Conservation (phyloP, 2,329 filamentous ascomycete species). For the Diplodia intermedia region DNA sequence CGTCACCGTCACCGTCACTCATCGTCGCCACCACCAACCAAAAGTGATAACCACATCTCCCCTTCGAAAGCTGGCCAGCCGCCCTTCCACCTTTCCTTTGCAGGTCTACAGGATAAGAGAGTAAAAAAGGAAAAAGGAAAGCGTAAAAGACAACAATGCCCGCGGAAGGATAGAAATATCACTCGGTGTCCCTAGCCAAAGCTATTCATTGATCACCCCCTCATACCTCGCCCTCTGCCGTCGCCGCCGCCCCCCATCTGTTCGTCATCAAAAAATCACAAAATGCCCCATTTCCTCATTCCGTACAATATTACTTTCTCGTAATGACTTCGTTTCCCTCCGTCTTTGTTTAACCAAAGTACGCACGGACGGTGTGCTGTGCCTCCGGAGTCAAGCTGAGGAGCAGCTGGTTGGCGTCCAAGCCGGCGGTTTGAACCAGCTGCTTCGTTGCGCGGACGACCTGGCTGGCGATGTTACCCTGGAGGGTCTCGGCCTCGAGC, state of each 20-base stretch:
- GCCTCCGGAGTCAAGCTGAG: slow-evolving; percentile 78
- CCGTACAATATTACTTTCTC: background rate
- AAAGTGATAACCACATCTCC: background rate
- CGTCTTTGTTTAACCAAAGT: slow-evolving; percentile 67
- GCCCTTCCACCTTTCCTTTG: background rate
- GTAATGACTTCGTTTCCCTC: background rate
- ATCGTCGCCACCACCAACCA: too few relatives aligned
- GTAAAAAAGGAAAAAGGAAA: background rate
- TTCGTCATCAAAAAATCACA: background rate
- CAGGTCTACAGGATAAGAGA: slow-evolving; percentile 1
- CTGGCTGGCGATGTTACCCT: slow-evolving; percentile 79
- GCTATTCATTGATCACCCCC: background rate
- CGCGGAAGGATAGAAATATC: background rate
- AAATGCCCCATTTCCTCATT: background rate
- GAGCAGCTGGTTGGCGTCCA: slow-evolving; percentile 78
- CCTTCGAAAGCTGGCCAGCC: background rate
- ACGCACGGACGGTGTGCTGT: slow-evolving; percentile 78
- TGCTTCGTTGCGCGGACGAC: slow-evolving; percentile 80
- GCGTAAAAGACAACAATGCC: background rate
- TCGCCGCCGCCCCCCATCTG: background rate
- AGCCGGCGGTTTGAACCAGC: slow-evolving; percentile 73
- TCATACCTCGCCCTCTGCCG: background rate
- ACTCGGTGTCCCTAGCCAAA: background rate
- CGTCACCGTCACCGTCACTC: too few relatives aligned
- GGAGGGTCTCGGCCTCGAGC: slow-evolving; percentile 87